Conservation (phyloP, 2,329 filamentous ascomycete genomes). For the Pseudocercospora crystallina region DNA sequence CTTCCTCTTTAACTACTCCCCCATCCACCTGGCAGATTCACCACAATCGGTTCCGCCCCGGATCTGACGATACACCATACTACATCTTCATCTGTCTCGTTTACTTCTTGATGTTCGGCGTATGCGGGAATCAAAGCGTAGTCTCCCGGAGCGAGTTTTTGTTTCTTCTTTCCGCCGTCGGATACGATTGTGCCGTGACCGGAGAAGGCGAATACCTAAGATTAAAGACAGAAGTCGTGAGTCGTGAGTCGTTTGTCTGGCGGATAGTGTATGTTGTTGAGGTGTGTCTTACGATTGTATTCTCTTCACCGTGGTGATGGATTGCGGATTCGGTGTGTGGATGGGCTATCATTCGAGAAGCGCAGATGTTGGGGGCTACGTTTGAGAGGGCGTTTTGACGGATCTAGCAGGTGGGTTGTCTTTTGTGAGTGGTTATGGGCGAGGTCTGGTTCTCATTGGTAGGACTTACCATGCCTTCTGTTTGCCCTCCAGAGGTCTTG, state of each 20-base stretch:
- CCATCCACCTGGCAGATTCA: constrained; percentile 22
- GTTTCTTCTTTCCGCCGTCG: constrained; percentile 54
- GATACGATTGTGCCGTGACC: constrained; percentile 64
- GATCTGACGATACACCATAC: constrained; percentile 64
- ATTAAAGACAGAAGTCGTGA: too few species aligned
- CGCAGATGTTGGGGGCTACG: constrained; percentile 65
- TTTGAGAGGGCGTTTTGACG: constrained; percentile 57
- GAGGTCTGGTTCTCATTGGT: constrained; percentile 37
- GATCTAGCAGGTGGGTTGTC: not conserved
- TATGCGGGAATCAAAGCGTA: constrained; percentile 70
- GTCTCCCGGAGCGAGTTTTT: constrained; percentile 62
- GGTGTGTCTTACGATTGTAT: constrained; percentile 71
- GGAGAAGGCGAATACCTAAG: constrained; percentile 52
- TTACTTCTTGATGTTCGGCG: constrained; percentile 69
- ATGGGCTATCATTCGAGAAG: constrained; percentile 63
- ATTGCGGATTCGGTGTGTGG: constrained; percentile 62
- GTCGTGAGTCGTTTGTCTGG: not conserved
- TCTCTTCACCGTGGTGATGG: constrained; percentile 70
- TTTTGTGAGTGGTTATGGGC: not conserved
- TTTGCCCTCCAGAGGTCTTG: constrained; percentile 46
- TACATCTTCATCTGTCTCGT: constrained; percentile 63
- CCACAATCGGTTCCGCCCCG: constrained; percentile 19
- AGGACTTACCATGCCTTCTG: constrained; percentile 45
- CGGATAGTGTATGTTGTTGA: constrained; percentile 38
- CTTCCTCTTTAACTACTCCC: constrained; percentile 12